These are phyloP conservation scores for Phylloporus sp. DNA, from an alignment of 768 basidiomycete species.

Conservation along the genomic window DNA sequence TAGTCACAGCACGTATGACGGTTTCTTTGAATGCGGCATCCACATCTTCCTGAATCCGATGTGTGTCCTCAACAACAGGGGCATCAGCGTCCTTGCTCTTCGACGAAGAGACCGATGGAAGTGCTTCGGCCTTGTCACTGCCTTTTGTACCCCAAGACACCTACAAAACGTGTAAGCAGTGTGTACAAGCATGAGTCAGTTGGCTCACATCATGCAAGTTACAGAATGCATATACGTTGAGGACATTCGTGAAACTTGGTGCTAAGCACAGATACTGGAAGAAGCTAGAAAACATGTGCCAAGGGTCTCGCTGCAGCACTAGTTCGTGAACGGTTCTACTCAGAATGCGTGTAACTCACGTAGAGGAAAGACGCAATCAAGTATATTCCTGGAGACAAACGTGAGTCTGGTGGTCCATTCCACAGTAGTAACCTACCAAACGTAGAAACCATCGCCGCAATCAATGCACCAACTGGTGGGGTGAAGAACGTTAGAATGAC, in stretches of 20 bases:
- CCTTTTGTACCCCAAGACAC: conserved; percentile 96
- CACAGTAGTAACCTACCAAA: conserved; percentile 51
- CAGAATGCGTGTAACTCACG: conserved; percentile 42
- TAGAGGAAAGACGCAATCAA: conserved; percentile 81
- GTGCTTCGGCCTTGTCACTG: conserved; percentile 87
- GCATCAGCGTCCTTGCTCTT: conserved; percentile 73
- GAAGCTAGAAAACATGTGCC: conserved; percentile 97
- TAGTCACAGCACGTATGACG: conserved; percentile 80
- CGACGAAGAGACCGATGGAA: conserved; percentile 85
- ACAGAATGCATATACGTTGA: conserved; percentile 97
- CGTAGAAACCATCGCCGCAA: conserved; percentile 85
- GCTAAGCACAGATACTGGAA: conserved; percentile 87
- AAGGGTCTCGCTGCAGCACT: conserved; percentile 77
- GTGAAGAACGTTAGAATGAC: conserved; percentile 62
- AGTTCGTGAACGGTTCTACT: conserved; percentile 3
- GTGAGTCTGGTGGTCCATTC: conserved; percentile 7
- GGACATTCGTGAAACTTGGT: conserved; percentile 89
- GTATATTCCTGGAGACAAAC: conserved; percentile 59
- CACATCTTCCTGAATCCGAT: conserved; percentile 81
- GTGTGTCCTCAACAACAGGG: conserved; percentile 81
- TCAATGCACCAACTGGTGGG: conserved; percentile 74
- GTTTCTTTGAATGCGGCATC: conserved; percentile 91
- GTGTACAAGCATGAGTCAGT: neutral
- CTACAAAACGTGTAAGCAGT: conserved; percentile 30
- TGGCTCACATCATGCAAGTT: conserved; percentile 81